Evolutionary conservation across 768 basidiomycete species (phyloP).

Genomic region (Ramaria rubella): DNA sequence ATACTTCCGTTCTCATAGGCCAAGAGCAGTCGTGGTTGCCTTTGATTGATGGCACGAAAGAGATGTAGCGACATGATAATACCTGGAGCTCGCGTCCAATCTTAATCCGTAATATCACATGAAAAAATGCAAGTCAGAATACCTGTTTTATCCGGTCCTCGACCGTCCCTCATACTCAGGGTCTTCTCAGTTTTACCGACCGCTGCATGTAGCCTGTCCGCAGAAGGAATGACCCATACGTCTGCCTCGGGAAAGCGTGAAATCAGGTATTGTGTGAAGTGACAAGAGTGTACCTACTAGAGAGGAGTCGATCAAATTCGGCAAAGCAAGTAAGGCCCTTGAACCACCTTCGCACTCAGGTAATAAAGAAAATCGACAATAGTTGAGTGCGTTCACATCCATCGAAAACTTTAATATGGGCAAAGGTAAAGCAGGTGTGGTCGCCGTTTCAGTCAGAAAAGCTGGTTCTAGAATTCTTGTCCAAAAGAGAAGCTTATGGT

Average conservation of each 20-base stretch:
- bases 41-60: conserved; percentile 15
- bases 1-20: conserved; percentile 89
- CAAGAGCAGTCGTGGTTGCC: conserved; percentile 54
- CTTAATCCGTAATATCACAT: background rate
- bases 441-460: conserved; percentile 53
- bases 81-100: conserved; percentile 36
- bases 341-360: conserved; percentile 11
- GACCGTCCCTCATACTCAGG: conserved; percentile 36
- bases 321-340: conserved; percentile 65
- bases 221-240: conserved; percentile 71
- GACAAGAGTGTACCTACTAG: conserved; percentile 39
- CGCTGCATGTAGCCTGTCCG: conserved; percentile 72
- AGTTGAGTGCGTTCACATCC: conserved; percentile 91
- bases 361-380: conserved; percentile 80
- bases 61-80: conserved; percentile 88
- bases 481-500: conserved; percentile 83
- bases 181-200: conserved; percentile 51
- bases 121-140: conserved; percentile 1
- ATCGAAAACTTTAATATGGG: conserved; percentile 60
- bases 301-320: conserved; percentile 85
- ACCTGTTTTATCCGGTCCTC: conserved; percentile 55
- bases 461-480: conserved; percentile 38
- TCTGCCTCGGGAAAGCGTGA: conserved; percentile 54
- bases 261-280: background rate
- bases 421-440: conserved; percentile 38